Conservation (phyloP, 2,329 filamentous ascomycete species). For the Stagonosporopsis rhizophila region DNA sequence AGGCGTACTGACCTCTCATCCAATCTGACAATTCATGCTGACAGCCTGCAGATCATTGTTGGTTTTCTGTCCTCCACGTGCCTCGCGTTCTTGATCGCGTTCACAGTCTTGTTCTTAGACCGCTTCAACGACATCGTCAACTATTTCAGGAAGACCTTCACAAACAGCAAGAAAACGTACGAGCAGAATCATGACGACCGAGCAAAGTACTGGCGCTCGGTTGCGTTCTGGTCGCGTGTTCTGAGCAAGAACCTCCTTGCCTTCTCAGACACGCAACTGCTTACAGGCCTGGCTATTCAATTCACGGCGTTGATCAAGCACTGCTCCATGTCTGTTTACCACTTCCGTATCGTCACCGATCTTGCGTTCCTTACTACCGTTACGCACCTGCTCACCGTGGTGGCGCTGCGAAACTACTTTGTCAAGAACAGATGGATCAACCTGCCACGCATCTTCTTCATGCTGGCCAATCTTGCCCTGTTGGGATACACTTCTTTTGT, state of each 20-base stretch:
- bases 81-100: conserved; percentile 38
- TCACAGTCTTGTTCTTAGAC: conserved; percentile 40
- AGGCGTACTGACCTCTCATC: conserved; percentile 23
- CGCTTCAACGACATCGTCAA: conserved; percentile 32
- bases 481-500: conserved; percentile 43
- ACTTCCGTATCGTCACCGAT: conserved; percentile 40
- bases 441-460: conserved; percentile 42
- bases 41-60: conserved; percentile 30
- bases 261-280: conserved; percentile 41
- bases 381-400: conserved; percentile 39
- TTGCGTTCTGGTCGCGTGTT: conserved; percentile 39
- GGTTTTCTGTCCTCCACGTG: conserved; percentile 40
- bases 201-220: conserved; percentile 36
- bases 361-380: conserved; percentile 43
- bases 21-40: background rate
- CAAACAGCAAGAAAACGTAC: conserved; percentile 22
- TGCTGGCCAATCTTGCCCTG: conserved; percentile 39
- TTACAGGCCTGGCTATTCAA: conserved; percentile 42
- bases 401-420: conserved; percentile 41
- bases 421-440: conserved; percentile 44
- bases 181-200: conserved; percentile 13
- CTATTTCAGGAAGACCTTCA: conserved; percentile 22
- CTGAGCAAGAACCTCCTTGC: conserved; percentile 44
- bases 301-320: conserved; percentile 43
- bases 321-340: conserved; percentile 41